Percentiles rank a stretch among this genome's conserved stretches.
phyloP scores from a whole-genome alignment of 1,284 basidiomycete genomes.

The Nidula niveotomentosa region DNA sequence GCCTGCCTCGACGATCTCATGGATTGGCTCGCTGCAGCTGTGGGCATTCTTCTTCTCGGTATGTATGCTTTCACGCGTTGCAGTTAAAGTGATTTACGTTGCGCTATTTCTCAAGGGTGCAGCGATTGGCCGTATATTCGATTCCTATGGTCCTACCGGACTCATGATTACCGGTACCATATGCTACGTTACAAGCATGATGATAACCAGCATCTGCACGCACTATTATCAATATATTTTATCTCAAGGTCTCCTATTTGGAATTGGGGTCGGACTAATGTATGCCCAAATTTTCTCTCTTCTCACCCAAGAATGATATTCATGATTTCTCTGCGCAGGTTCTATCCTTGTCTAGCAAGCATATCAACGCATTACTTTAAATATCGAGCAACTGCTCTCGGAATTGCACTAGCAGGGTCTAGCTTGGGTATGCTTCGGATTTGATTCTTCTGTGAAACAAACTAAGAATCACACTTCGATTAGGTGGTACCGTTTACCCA shows the following conservation, averaged over 20 bases:
- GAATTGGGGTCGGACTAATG: slow-evolving; percentile 59
- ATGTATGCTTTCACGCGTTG: slow-evolving; percentile 12
- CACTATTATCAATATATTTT: slow-evolving; percentile 60
- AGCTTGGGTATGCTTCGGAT: slow-evolving; percentile 41
- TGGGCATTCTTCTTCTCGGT: slow-evolving; percentile 54
- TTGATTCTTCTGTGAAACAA: not conserved
- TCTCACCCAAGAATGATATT: slow-evolving; percentile 9
- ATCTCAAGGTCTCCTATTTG: slow-evolving; percentile 58
- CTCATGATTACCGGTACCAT: slow-evolving; percentile 44
- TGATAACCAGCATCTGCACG: slow-evolving; percentile 54
- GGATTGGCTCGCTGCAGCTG: slow-evolving; percentile 52
- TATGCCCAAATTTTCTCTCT: slow-evolving; percentile 25
- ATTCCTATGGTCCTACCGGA: slow-evolving; percentile 48
- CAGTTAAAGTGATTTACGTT: not conserved
- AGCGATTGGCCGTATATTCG: slow-evolving; percentile 48
- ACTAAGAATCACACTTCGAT: not conserved
- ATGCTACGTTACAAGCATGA: slow-evolving; percentile 40
- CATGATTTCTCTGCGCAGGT: slow-evolving; percentile 32
- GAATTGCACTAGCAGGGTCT: slow-evolving; percentile 52
- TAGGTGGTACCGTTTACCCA: slow-evolving; percentile 68
- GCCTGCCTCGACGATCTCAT: slow-evolving; percentile 43
- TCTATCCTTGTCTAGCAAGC: slow-evolving; percentile 55
- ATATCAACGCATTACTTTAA: slow-evolving; percentile 53
- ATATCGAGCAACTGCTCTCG: slow-evolving; percentile 60
- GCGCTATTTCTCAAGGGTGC: slow-evolving; percentile 36